Percentiles rank a stretch among this genome's conserved stretches.
These are phyloP conservation scores for Fusarium keratoplasticum DNA, from an alignment of 2,329 filamentous ascomycete genomes.

Conservation along the genomic window DNA sequence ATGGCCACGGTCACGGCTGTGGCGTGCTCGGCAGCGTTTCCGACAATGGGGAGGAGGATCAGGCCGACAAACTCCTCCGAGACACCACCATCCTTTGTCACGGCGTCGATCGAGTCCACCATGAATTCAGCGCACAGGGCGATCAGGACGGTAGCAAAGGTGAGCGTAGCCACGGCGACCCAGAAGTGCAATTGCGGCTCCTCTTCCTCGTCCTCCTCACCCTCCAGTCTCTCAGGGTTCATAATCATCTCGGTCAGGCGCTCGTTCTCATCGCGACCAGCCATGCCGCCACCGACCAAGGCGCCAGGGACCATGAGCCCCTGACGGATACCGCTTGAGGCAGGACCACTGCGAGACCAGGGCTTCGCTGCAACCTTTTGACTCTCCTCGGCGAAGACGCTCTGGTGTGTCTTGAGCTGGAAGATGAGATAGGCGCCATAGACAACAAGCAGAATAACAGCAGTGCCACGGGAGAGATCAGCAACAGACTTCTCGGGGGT, in stretches of 20 bases:
- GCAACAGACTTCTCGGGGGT: conserved; percentile 64
- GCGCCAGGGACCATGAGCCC: conserved; percentile 56
- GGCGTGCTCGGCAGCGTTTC: conserved; percentile 85
- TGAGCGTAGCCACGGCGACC: conserved; percentile 79
- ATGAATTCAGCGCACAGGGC: conserved; percentile 86
- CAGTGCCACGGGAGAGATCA: conserved; percentile 76
- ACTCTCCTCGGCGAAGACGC: conserved; percentile 83
- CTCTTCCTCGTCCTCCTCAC: conserved; percentile 73
- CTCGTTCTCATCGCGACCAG: conserved; percentile 52
- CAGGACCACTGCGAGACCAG: conserved; percentile 49
- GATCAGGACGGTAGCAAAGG: conserved; percentile 80
- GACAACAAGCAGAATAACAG: conserved; percentile 84
- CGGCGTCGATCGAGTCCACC: conserved; percentile 77
- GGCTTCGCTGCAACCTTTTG: conserved; percentile 78
- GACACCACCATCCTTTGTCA: conserved; percentile 70
- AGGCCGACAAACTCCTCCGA: conserved; percentile 82
- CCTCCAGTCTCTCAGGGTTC: conserved; percentile 51
- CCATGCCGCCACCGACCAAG: conserved; percentile 52
- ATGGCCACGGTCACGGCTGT: conserved; percentile 83
- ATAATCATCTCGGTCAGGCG: conserved; percentile 59
- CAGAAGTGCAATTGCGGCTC: conserved; percentile 78
- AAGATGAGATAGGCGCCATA: conserved; percentile 90
- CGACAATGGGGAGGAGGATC: conserved; percentile 85
- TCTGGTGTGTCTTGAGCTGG: conserved; percentile 86
- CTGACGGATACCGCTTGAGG: conserved; percentile 50